phyloP scores from a whole-genome alignment of 805 yeast genomes.

The Candida sanyiensis region DNA sequence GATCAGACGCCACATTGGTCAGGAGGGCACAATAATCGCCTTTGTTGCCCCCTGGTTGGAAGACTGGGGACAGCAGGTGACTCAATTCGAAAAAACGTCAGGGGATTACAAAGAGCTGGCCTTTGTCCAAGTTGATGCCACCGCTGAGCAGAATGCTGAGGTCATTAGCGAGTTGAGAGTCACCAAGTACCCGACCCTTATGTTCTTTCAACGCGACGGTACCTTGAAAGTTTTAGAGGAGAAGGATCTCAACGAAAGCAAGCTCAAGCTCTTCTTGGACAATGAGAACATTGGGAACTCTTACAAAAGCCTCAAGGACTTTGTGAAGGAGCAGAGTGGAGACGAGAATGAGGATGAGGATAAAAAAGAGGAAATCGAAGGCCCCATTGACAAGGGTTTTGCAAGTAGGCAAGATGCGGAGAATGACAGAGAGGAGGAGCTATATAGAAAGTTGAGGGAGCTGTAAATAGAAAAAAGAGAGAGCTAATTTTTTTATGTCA shows the following conservation, averaged over 20 bases:
- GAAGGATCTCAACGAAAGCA: slow-evolving; percentile 23
- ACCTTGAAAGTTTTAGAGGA: slow-evolving; percentile 12
- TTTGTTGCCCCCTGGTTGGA: slow-evolving; percentile 35
- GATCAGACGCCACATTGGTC: slow-evolving; percentile 5
- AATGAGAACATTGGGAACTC: slow-evolving; percentile 20
- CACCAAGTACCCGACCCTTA: slow-evolving; percentile 28
- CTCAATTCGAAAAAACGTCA: slow-evolving; percentile 30
- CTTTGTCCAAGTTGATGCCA: slow-evolving; percentile 32
- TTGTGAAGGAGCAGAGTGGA: slow-evolving; percentile 17
- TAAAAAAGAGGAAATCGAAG: slow-evolving; percentile 15
- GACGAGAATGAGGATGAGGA: slow-evolving; percentile 6
- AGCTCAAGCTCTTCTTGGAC: slow-evolving; percentile 26
- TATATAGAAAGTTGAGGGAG: slow-evolving; percentile 20
- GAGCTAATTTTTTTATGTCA: neutral
- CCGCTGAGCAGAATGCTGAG: slow-evolving; percentile 24
- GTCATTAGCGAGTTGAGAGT: slow-evolving; percentile 27
- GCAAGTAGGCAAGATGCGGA: neutral
- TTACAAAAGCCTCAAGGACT: slow-evolving; percentile 11
- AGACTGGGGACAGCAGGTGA: slow-evolving; percentile 29
- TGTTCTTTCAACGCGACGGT: slow-evolving; percentile 16
- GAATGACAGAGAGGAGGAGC: slow-evolving; percentile 17
- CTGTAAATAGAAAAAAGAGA: slow-evolving; percentile 12
- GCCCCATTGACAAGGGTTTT: neutral
- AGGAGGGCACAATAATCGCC: slow-evolving; percentile 21
- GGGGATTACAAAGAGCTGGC: slow-evolving; percentile 16